These are phyloP conservation scores for Coemansia pectinata DNA, from an alignment of 192 early-diverging fungal genomes.

Conservation along the genomic window DNA sequence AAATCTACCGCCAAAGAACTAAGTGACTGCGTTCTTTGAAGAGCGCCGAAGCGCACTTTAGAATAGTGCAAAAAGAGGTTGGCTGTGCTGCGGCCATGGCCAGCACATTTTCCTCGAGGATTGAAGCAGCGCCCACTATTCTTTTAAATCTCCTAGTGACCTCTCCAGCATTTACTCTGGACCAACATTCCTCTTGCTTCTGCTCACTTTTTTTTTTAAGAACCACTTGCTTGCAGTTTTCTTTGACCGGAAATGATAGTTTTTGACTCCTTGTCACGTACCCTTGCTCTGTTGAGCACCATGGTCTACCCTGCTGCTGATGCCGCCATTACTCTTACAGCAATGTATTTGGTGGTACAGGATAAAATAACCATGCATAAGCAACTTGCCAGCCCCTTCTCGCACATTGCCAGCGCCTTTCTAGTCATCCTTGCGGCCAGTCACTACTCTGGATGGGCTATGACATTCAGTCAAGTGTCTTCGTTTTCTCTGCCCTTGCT, in stretches of 20 bases:
- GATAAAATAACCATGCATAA: neutral
- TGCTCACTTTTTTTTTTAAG: no score
- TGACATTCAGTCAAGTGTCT: neutral
- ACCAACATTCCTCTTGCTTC: no score
- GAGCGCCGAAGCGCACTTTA: no score
- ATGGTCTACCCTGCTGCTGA: neutral
- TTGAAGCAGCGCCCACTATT: no score
- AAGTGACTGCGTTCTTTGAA: no score
- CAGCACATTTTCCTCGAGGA: no score
- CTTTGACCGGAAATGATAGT: neutral
- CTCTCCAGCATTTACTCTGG: no score
- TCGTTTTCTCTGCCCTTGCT: neutral
- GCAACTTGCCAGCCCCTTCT: neutral
- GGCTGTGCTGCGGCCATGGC: no score
- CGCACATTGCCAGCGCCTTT: neutral
- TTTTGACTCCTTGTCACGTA: neutral
- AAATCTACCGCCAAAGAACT: no score
- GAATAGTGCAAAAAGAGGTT: no score
- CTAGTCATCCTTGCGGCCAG: slow-evolving; percentile 5
- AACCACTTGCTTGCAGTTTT: no score
- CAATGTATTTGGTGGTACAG: neutral
- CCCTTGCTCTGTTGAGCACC: neutral
- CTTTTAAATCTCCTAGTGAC: no score
- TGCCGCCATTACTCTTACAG: neutral
- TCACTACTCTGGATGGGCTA: neutral